phyloP scores from a whole-genome alignment of 441 rosid species.

The Syzygium syzygioides region DNA sequence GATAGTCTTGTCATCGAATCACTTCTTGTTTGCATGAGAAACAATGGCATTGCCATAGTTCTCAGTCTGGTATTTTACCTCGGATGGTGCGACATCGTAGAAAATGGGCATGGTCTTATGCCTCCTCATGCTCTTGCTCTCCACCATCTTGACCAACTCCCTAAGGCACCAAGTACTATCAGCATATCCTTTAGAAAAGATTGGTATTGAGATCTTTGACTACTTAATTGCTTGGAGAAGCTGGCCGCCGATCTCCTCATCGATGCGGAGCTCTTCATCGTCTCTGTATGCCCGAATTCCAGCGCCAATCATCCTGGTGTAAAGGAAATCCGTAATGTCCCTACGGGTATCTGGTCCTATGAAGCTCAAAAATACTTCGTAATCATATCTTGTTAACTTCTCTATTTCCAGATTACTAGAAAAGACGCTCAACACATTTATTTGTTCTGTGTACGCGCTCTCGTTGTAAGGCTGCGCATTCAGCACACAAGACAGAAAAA shows the following conservation, averaged over 20 bases:
- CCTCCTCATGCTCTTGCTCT: neutral
- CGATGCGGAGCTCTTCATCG: neutral
- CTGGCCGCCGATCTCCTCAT: neutral
- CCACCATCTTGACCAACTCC: neutral
- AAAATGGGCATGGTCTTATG: neutral
- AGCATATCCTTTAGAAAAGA: neutral
- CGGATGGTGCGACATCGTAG: neutral
- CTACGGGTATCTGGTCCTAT: neutral
- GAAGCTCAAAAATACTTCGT: neutral
- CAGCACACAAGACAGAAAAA: too few relatives aligned
- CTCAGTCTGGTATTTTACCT: neutral
- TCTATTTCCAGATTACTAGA: too few relatives aligned
- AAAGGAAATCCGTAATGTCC: neutral
- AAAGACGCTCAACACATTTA: too few relatives aligned
- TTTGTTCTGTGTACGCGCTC: too few relatives aligned
- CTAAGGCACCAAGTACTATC: neutral
- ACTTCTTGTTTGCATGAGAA: neutral
- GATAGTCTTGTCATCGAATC: too few relatives aligned
- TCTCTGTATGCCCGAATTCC: neutral
- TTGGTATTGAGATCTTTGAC: neutral
- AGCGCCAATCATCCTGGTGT: neutral
- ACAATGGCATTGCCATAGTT: neutral
- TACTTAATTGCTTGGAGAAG: neutral
- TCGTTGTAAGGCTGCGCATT: too few relatives aligned
- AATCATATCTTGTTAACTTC: neutral